Conservation (phyloP, 331 rosid genomes). For the Malus hybrid region DNA sequence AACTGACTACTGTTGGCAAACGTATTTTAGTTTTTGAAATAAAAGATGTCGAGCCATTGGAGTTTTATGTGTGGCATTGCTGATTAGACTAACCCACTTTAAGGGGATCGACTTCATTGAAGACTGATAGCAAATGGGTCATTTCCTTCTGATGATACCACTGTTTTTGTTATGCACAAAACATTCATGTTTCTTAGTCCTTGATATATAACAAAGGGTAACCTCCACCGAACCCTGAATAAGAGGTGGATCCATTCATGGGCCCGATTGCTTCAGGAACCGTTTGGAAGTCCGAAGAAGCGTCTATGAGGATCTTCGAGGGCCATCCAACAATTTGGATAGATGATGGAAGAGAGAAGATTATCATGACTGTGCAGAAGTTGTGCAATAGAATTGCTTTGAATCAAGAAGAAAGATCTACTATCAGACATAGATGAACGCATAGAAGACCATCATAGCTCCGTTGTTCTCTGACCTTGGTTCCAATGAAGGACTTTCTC, state of each 20-base stretch:
- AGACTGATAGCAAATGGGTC: slow-evolving; percentile 7
- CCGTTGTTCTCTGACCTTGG: no score
- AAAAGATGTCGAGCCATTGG: not conserved
- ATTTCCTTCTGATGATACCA: not conserved
- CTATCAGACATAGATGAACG: no score
- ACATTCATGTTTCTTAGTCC: not conserved
- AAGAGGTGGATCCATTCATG: not conserved
- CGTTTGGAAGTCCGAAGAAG: no score
- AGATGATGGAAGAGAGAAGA: no score
- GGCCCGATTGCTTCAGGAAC: no score
- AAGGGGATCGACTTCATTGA: not conserved
- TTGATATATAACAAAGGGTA: not conserved
- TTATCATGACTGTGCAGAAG: no score
- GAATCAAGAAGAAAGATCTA: no score
- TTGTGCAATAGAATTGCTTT: no score
- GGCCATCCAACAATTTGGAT: no score
- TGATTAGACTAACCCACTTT: slow-evolving; percentile 16
- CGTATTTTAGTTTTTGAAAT: not conserved
- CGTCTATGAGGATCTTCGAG: no score
- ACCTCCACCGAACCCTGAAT: not conserved
- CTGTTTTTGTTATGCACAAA: not conserved
- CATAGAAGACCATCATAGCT: no score
- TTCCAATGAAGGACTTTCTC: no score
- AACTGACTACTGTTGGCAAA: not conserved
- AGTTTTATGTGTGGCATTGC: not conserved